Percentiles rank a stretch among this genome's conserved stretches.
phyloP scores from a whole-genome alignment of 2,329 filamentous ascomycete genomes.

The Aureobasidium mangrovei region DNA sequence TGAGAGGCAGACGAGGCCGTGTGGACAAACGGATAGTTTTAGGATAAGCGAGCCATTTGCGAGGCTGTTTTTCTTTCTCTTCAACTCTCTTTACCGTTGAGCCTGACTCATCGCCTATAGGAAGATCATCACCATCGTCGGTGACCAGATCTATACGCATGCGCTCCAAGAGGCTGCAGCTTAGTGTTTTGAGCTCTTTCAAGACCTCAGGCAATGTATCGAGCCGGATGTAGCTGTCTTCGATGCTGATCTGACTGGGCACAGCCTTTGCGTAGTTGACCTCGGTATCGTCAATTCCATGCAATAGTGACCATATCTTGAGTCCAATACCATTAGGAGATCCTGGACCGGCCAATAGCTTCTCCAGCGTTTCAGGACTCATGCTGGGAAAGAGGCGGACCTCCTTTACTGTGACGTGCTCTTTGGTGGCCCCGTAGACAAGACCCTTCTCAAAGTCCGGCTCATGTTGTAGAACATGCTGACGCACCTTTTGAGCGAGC shows the following conservation, averaged over 20 bases:
- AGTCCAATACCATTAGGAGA: constrained; percentile 61
- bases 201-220: constrained; percentile 55
- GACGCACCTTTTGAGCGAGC: constrained; percentile 58
- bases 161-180: constrained; percentile 61
- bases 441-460: constrained; percentile 37
- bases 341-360: constrained; percentile 60
- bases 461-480: constrained; percentile 45
- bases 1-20: constrained; percentile 49
- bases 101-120: constrained; percentile 26
- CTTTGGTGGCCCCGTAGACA: constrained; percentile 42
- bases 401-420: constrained; percentile 55
- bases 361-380: constrained; percentile 56
- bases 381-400: constrained; percentile 57
- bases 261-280: constrained; percentile 63
- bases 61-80: not conserved
- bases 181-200: constrained; percentile 60
- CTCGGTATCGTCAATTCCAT: constrained; percentile 68
- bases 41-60: constrained; percentile 70
- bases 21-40: constrained; percentile 75
- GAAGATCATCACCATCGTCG: constrained; percentile 31
- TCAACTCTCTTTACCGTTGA: not conserved
- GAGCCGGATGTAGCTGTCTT: constrained; percentile 77
- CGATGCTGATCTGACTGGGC: constrained; percentile 85
- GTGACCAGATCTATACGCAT: constrained; percentile 70
- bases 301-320: constrained; percentile 67